phyloP scores from a whole-genome alignment of 768 basidiomycete species.

The Cytidiella melzeri region DNA sequence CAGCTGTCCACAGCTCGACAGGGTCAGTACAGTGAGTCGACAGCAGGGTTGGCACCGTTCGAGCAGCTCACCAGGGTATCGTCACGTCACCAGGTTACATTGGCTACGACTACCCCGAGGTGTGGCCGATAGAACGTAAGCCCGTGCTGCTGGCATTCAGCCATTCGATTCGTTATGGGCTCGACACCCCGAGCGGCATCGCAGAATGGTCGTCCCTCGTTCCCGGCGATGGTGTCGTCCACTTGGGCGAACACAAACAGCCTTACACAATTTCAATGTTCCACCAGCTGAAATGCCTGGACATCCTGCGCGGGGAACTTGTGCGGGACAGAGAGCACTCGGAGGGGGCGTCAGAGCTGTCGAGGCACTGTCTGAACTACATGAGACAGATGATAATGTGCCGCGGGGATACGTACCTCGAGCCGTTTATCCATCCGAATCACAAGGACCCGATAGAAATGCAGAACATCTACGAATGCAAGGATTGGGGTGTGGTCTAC shows the following conservation, averaged over 20 bases:
- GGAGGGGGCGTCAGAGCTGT: neutral
- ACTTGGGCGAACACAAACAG: slow-evolving; percentile 19
- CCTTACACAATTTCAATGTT: slow-evolving; percentile 33
- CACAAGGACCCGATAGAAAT: slow-evolving; percentile 4
- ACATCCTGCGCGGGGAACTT: slow-evolving; percentile 27
- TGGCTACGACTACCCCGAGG: slow-evolving; percentile 9
- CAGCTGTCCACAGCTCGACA: neutral
- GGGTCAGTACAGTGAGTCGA: slow-evolving; percentile 1
- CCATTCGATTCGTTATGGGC: slow-evolving; percentile 4
- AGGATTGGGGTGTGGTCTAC: slow-evolving; percentile 20
- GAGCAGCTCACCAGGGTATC: neutral
- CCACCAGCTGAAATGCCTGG: slow-evolving; percentile 36
- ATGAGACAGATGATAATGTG: slow-evolving; percentile 34
- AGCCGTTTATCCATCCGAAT: slow-evolving; percentile 18
- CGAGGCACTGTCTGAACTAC: slow-evolving; percentile 36
- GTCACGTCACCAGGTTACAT: slow-evolving; percentile 2
- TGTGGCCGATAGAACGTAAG: slow-evolving; percentile 4
- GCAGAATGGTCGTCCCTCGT: slow-evolving; percentile 23
- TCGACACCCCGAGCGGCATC: slow-evolving; percentile 5
- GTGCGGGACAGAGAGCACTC: slow-evolving; percentile 4
- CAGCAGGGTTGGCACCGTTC: too few relatives aligned
- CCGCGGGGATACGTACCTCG: slow-evolving; percentile 28
- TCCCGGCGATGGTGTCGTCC: slow-evolving; percentile 20
- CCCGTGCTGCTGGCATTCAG: neutral
- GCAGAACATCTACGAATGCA: slow-evolving; percentile 12